A percentile compares a stretch with the other conserved stretches of the same genome.
phyloP scores from a whole-genome alignment of 169 alveolate genomes.

The Eimeria falciformis region DNA sequence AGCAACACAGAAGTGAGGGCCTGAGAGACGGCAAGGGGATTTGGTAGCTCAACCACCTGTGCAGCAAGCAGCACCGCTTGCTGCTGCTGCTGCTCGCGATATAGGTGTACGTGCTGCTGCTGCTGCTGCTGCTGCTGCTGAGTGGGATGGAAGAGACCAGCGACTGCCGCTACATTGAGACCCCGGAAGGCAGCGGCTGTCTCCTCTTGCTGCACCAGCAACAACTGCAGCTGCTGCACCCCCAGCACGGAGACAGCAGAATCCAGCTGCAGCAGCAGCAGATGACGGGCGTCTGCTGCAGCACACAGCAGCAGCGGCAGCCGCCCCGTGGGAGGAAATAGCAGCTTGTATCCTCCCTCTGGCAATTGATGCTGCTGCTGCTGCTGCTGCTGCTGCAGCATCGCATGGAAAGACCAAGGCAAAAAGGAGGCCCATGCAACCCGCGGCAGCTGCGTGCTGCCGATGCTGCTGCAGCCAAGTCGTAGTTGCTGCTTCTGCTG shows the following conservation, averaged over 20 bases:
- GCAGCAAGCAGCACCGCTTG: constrained; percentile 63
- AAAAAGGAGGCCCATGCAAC: constrained; percentile 39
- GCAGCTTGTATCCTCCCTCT: neutral
- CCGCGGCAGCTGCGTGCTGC: neutral
- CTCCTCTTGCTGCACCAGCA: constrained; percentile 30
- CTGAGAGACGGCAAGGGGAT: neutral
- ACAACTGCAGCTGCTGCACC: constrained; percentile 67
- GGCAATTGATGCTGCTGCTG: constrained; percentile 6
- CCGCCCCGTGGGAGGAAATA: constrained; percentile 37
- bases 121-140: constrained; percentile 55
- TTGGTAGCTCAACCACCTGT: constrained; percentile 34
- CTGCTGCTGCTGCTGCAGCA: constrained; percentile 71
- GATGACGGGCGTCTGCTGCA: constrained; percentile 46
- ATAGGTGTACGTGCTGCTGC: constrained; percentile 42
- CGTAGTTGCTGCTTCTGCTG: constrained; percentile 44
- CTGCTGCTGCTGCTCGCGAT: constrained; percentile 9
- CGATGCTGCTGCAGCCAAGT: neutral
- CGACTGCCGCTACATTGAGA: constrained; percentile 31
- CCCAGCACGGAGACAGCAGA: constrained; percentile 41
- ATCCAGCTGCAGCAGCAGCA: constrained; percentile 62
- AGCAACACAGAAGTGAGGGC: constrained; percentile 40
- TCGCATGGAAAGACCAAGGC: constrained; percentile 38
- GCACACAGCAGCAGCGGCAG: constrained; percentile 62
- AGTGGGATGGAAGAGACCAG: neutral
- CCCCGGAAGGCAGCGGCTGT: neutral